phyloP scores from a whole-genome alignment of 2,329 filamentous ascomycete genomes.

The Coniella vitis region DNA sequence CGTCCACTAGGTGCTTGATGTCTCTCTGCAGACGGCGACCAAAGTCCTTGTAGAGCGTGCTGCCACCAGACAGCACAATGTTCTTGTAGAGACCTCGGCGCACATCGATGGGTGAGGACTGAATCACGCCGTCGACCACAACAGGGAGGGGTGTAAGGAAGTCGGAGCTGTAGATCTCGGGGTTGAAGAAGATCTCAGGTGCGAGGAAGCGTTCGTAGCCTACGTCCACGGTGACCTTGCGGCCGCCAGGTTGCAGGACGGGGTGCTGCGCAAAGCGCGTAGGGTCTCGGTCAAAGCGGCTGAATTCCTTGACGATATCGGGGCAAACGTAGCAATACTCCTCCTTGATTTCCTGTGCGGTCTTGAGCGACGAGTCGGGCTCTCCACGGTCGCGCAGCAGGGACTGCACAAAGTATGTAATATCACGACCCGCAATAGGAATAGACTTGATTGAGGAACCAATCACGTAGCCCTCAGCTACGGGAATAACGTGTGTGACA shows the following conservation, averaged over 20 bases:
- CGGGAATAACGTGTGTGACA: constrained; percentile 97
- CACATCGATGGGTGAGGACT: constrained; percentile 95
- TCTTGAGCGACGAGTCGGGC: constrained; percentile 94
- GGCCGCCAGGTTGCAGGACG: constrained; percentile 78
- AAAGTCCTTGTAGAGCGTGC: constrained; percentile 98
- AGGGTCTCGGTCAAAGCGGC: constrained; percentile 86
- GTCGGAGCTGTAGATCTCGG: constrained; percentile 98
- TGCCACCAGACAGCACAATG: constrained; percentile 95
- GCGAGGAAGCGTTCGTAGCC: constrained; percentile 97
- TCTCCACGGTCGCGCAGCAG: constrained; percentile 93
- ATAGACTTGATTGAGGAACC: constrained; percentile 99
- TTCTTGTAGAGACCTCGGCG: constrained; percentile 98
- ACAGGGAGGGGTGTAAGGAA: constrained; percentile 92
- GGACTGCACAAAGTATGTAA: constrained; percentile 98
- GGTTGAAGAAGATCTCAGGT: constrained; percentile 99
- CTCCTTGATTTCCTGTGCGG: constrained; percentile 96
- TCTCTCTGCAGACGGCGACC: constrained; percentile 92
- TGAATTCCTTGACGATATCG: constrained; percentile 98
- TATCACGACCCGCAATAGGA: constrained; percentile 93
- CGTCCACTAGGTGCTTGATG: constrained; percentile 92
- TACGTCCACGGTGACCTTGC: constrained; percentile 79
- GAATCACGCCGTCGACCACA: constrained; percentile 94
- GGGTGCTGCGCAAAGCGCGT: constrained; percentile 87
- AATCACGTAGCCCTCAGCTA: constrained; percentile 97
- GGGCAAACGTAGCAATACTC: constrained; percentile 98